Evolutionary conservation across 83 land plant species (phyloP), one percentile per base, ranked within the genome.

Genomic region (Picea abies): DNA sequence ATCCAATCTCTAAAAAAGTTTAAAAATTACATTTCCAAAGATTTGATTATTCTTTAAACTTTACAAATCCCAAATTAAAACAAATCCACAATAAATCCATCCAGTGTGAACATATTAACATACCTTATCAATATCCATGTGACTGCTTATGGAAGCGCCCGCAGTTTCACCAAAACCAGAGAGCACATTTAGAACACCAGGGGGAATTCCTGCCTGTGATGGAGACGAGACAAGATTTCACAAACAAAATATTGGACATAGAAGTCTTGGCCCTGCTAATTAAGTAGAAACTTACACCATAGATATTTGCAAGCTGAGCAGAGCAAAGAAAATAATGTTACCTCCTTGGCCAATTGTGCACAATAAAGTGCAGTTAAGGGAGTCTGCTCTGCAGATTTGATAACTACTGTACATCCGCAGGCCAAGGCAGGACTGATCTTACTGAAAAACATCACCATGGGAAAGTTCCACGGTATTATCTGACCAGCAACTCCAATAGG

Each of bases 391-490:
- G 88, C 92, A 11, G 90, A 83, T 64, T 91, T 91, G 32, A 91
- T 76, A 2, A 91, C 83, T 58, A 86, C 73, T 10, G 91, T 86
- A 85, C 86, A 84, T 23, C 89, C 93, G 19, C 85, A 83, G 14
- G 89, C 93, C 52, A 91, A 72, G 14, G 91, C 91, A 19, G 91
- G 93, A 35, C 78, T 64, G 14, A 87, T 82, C 69, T 89, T 89
- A 35, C 47, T 5, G 79, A 85, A 70, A 70, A 89, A 80, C 89
- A 91, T 89, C 23, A 81, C 0, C 1, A 82, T 44, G 0, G 93
- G 93, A 63, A 83, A 91, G 69, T 89, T 91, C 89, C 93, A 89
- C 7, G 93, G 91, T 32, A 91, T 89, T 64, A 89, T 89, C 20
- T 65, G 84, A 19, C 93, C 93, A 8, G 80, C 90, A 1, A 90